phyloP scores from a whole-genome alignment of 2,329 filamentous ascomycete genomes.

The Raffaelea albimanens region DNA sequence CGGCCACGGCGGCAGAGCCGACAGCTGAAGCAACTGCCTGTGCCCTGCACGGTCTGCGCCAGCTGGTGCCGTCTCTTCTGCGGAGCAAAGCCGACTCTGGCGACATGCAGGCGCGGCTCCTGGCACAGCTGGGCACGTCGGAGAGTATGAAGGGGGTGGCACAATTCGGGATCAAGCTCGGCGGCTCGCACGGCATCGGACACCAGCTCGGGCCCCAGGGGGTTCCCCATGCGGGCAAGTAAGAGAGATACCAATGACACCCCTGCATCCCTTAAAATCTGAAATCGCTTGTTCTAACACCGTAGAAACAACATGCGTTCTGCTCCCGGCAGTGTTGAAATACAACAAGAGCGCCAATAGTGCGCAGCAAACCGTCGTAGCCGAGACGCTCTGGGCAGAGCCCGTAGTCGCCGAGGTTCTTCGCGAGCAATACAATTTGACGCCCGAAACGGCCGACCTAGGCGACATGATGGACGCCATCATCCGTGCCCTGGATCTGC shows the following conservation, averaged over 20 bases:
- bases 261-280: too few relatives aligned
- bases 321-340: conserved; percentile 42
- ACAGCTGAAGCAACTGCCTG: conserved; percentile 19
- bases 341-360: conserved; percentile 32
- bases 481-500: conserved; percentile 38
- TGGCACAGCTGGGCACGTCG: conserved; percentile 35
- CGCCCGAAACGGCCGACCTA: conserved; percentile 26
- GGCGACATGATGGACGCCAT: conserved; percentile 37
- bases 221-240: conserved; percentile 30
- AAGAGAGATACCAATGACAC: too few relatives aligned
- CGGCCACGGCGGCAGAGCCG: conserved; percentile 34
- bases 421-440: conserved; percentile 11
- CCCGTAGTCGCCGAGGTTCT: conserved; percentile 24
- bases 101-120: conserved; percentile 28
- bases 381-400: conserved; percentile 27
- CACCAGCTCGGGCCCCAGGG: conserved; percentile 26
- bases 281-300: too few relatives aligned
- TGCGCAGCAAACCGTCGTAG: conserved; percentile 26
- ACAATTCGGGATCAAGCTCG: conserved; percentile 25
- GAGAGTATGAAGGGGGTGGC: conserved; percentile 34
- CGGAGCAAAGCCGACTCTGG: conserved; percentile 23
- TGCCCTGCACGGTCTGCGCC: conserved; percentile 24
- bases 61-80: conserved; percentile 32
- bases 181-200: conserved; percentile 29
- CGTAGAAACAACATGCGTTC: conserved; percentile 41